Percentiles rank a stretch among this genome's conserved stretches.
Evolutionary conservation across 768 basidiomycete species (phyloP).

Genomic region (Cystofilobasidium bisporidii): DNA sequence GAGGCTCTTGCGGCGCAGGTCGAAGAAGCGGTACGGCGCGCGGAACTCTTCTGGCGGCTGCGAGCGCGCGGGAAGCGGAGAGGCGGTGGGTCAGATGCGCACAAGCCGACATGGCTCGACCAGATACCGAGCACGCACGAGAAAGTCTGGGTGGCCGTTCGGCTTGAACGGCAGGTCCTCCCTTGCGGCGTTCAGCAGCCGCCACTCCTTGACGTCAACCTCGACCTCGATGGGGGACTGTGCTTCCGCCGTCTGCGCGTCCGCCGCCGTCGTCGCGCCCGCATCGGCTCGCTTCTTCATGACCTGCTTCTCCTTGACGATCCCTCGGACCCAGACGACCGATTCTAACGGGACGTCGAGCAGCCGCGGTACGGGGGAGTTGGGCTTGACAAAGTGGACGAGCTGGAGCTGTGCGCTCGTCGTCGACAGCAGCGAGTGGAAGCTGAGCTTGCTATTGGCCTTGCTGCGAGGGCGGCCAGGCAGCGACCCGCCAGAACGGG

Average conservation of each 20-base stretch:
- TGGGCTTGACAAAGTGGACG: conserved; percentile 42
- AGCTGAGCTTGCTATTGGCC: conserved; percentile 59
- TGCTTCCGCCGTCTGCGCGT: not conserved
- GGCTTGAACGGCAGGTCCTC: conserved; percentile 70
- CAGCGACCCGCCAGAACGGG: too few relatives aligned
- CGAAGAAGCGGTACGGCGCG: conserved; percentile 74
- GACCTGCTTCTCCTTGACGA: conserved; percentile 45
- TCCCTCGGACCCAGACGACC: conserved; percentile 63
- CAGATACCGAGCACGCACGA: conserved; percentile 49
- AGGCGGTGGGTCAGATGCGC: too few relatives aligned
- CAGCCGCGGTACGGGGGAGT: conserved; percentile 47
- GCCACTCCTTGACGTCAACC: conserved; percentile 59
- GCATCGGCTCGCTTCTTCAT: conserved; percentile 31
- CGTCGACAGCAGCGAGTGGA: conserved; percentile 76
- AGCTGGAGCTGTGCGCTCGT: conserved; percentile 64
- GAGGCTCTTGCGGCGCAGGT: conserved; percentile 66
- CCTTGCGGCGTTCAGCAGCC: conserved; percentile 69
- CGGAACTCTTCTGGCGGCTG: conserved; percentile 81
- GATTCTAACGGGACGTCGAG: conserved; percentile 65
- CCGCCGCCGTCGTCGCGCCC: not conserved
- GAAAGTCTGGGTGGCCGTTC: conserved; percentile 55
- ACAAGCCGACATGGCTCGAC: too few relatives aligned
- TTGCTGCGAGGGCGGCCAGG: conserved; percentile 59
- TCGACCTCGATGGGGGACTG: conserved; percentile 64
- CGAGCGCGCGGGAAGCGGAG: too few relatives aligned